Evolutionary conservation across 148 eudicot genomes (phyloP), one percentile per base, ranked within the genome.

Genomic region (Persicaria maculosa): DNA sequence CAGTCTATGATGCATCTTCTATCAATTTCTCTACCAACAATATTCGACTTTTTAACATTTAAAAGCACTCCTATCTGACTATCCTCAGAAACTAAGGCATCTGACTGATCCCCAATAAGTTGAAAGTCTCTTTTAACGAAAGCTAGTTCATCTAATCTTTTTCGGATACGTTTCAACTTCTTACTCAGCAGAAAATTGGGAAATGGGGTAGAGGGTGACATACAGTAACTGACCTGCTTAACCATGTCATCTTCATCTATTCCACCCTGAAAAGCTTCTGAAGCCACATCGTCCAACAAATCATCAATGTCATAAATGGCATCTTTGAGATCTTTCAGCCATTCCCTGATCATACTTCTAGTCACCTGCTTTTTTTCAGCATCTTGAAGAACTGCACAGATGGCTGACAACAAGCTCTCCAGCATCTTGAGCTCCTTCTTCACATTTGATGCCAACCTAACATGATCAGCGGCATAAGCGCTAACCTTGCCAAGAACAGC

Each of bases 231-330:
- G 22, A 74, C 45, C 47, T 45, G 55, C 20, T 47, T 44, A 7
- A 44, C 4, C 20, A 50, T 47, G 54, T n/a, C 72, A 31, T 70
- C 44, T 19, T 72, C 68, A 48, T 45, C 64, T 47, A 44, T 50
- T 47, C 47, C 69, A 50, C 68, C 36, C 47, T 22, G 65, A 54
- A 79, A 31, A 57, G 74, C 73, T 69, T 77, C 74, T 14, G 80
- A 77, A 10, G 79, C 70, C 6, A 79, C 75, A 45, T 64, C 72
- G 43, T 80, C 83, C 75, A 77, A 15, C n/a, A 83, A 47, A 71
- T 83, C 85, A 45, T 80, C 85, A 0, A 76, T 76, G 20, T 77
- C 72, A 50, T 74, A 80, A 43, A 78, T 78, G 47, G 72, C 78
- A 40, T 55, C 55, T 73, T 77, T 72, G 14, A 80, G 81, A 64